Percentiles rank a stretch among this genome's conserved stretches.
These are phyloP conservation scores for Ziziphus jujuba DNA, from an alignment of 306 rosid genomes.

Conservation along the genomic window DNA sequence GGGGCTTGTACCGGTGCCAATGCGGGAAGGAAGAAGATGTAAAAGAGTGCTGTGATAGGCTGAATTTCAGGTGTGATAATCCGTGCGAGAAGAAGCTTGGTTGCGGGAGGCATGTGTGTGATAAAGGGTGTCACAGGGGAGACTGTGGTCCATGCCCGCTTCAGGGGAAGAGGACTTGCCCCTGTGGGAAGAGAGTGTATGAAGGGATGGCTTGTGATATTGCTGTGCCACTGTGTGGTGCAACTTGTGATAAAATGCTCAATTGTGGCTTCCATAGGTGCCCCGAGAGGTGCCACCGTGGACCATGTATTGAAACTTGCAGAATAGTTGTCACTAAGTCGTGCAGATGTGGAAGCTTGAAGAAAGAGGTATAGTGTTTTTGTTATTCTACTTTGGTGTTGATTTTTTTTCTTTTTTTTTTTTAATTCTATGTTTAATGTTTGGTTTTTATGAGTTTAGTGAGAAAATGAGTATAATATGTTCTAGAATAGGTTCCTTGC, in stretches of 20 bases:
- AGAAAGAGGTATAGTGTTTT: conserved; percentile 66
- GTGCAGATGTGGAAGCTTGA: conserved; percentile 87
- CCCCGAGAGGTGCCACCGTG: conserved; percentile 90
- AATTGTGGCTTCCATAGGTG: conserved; percentile 76
- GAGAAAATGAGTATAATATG: conserved; percentile 39
- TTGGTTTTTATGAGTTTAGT: conserved; percentile 12
- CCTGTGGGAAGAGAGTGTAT: conserved; percentile 74
- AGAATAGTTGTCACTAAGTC: conserved; percentile 68
- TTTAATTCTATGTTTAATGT: background rate
- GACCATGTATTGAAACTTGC: conserved; percentile 72
- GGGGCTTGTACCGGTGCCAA: conserved; percentile 48
- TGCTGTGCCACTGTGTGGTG: conserved; percentile 67
- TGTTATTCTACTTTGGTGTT: background rate
- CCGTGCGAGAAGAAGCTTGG: conserved; percentile 59
- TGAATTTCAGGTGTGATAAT: conserved; percentile 47
- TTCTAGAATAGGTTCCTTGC: conserved; percentile 88
- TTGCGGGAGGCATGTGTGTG: conserved; percentile 80
- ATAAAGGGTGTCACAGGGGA: conserved; percentile 73
- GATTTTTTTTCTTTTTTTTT: background rate
- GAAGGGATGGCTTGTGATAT: conserved; percentile 86
- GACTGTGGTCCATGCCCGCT: conserved; percentile 79
- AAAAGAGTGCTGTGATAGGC: conserved; percentile 72
- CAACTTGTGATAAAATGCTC: conserved; percentile 72
- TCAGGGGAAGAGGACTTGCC: conserved; percentile 84
- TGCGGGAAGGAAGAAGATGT: conserved; percentile 70